phyloP scores from a whole-genome alignment of 2,329 filamentous ascomycete genomes.

The Diaporthe citrichinensis region DNA sequence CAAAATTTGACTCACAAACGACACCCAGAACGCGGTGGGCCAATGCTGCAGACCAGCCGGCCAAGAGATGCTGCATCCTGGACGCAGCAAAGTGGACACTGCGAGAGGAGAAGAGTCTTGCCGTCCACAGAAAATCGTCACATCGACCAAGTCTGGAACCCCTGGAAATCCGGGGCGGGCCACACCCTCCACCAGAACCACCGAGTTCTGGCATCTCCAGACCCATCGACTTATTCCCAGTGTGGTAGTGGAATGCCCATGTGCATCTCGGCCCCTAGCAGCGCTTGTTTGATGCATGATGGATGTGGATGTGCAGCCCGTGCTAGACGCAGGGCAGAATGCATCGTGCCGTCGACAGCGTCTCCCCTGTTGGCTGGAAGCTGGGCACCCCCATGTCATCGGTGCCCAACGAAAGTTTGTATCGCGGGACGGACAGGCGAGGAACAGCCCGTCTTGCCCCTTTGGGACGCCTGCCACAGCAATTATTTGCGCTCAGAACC shows the following conservation, averaged over 20 bases:
- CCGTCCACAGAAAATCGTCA: background rate
- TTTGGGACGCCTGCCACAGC: constrained; percentile 29
- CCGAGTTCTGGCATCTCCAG: background rate
- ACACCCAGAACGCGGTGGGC: background rate
- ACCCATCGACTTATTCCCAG: constrained; percentile 21
- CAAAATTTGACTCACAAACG: constrained; percentile 14
- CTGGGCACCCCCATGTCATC: constrained; percentile 37
- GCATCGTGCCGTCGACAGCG: constrained; percentile 36
- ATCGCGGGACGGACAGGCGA: constrained; percentile 29
- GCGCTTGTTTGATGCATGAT: constrained; percentile 3
- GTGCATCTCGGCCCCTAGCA: constrained; percentile 33
- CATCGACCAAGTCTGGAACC: constrained; percentile 20
- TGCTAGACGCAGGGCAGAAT: constrained; percentile 20
- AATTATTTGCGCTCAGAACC: constrained; percentile 25
- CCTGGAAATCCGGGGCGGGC: constrained; percentile 36
- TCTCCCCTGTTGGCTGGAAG: constrained; percentile 41
- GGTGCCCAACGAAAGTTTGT: constrained; percentile 41
- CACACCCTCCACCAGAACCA: constrained; percentile 23
- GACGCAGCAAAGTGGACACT: constrained; percentile 26
- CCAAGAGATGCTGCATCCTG: constrained; percentile 25
- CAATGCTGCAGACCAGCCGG: constrained; percentile 3
- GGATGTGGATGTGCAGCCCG: constrained; percentile 10
- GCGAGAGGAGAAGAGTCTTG: constrained; percentile 26
- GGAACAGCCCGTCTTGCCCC: constrained; percentile 25
- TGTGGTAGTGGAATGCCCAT: constrained; percentile 11